phyloP scores from a whole-genome alignment of 225 moss, liverwort and hornwort genomes.

The Polytrichum commune region DNA sequence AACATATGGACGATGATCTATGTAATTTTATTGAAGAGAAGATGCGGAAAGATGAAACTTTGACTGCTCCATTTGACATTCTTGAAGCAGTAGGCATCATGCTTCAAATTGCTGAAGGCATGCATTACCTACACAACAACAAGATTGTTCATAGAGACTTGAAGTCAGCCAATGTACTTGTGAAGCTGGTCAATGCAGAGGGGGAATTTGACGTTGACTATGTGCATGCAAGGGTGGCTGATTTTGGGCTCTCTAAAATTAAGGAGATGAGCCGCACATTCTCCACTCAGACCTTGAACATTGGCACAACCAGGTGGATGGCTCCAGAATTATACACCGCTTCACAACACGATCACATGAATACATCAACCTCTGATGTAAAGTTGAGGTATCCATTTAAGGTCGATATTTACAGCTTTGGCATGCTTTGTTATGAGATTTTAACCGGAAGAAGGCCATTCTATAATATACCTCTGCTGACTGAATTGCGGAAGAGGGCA shows the following conservation, averaged over 20 bases:
- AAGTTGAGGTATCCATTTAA: background rate
- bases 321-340: background rate
- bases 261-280: background rate
- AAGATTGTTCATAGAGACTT: slow-evolving; percentile 5
- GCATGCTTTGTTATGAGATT: slow-evolving; percentile 3
- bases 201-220: background rate
- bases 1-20: background rate
- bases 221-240: background rate
- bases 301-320: background rate
- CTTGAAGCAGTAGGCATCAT: slow-evolving; percentile 3
- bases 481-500: background rate
- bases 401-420: background rate
- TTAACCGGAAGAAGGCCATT: background rate
- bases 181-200: background rate
- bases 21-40: background rate
- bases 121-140: slow-evolving; percentile 1
- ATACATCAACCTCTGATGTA: background rate
- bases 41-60: background rate
- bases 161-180: background rate
- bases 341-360: background rate
- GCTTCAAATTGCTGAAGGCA: slow-evolving; percentile 6
- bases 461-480: background rate
- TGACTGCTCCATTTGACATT: background rate
- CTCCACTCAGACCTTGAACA: background rate
- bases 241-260: slow-evolving; percentile 3